phyloP scores from a whole-genome alignment of 169 alveolate genomes.

The Babesia gibsoni region DNA sequence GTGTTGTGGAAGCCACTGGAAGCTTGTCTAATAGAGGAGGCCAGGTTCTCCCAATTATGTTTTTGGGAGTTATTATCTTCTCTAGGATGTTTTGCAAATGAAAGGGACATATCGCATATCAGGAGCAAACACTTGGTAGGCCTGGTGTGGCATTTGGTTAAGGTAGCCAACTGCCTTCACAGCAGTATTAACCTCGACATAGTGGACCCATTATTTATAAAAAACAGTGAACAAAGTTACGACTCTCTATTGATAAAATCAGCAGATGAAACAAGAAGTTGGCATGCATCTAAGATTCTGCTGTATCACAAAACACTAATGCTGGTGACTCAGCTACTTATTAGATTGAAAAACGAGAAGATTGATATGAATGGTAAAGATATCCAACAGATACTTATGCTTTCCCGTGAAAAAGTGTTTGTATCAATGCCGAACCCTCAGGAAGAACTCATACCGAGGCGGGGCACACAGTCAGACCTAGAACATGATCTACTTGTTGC shows the following conservation, averaged over 20 bases:
- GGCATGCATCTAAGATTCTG: neutral
- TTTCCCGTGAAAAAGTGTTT: constrained; percentile 1
- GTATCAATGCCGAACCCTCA: neutral
- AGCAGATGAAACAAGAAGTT: neutral
- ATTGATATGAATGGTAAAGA: constrained; percentile 3
- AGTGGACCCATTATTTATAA: neutral
- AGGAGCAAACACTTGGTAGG: constrained; percentile 39
- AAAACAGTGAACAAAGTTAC: neutral
- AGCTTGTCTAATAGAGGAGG: neutral
- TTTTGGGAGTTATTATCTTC: constrained; percentile 8
- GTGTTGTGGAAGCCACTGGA: neutral
- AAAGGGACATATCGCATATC: constrained; percentile 3
- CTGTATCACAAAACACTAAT: neutral
- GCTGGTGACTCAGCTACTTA: neutral
- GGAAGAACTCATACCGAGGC: neutral
- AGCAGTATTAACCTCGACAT: neutral
- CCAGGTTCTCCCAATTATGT: constrained; percentile 9
- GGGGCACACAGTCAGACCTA: neutral
- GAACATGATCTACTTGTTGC: constrained; percentile 4
- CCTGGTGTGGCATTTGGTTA: constrained; percentile 20
- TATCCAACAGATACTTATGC: constrained; percentile 25
- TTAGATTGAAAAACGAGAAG: neutral
- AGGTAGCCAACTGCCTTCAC: constrained; percentile 11
- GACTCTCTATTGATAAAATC: neutral
- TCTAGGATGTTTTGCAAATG: neutral